Evolutionary conservation across 106 monocot genomes (phyloP).

Genomic region (Dioscorea zingiberensis): DNA sequence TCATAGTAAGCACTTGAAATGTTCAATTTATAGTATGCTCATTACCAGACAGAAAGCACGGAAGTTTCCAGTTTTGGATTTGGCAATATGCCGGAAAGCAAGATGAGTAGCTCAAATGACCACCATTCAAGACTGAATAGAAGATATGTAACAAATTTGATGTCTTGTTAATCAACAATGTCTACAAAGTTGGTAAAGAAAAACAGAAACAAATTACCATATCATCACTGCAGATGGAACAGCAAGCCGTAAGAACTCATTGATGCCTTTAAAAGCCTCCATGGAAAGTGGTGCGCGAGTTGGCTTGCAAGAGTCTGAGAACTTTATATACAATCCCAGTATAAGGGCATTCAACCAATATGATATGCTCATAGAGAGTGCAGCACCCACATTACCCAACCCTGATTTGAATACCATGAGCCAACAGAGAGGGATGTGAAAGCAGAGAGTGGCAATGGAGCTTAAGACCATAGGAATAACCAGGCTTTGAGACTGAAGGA

Average conservation of each 20-base stretch:
- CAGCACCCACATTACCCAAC: slow-evolving; percentile 28
- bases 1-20: neutral
- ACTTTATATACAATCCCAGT: slow-evolving; percentile 25
- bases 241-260: slow-evolving; percentile 22
- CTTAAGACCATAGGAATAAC: slow-evolving; percentile 26
- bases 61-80: slow-evolving; percentile 61
- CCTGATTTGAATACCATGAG: slow-evolving; percentile 26
- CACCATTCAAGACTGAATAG: slow-evolving; percentile 47
- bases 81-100: slow-evolving; percentile 53
- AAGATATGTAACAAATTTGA: neutral
- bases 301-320: slow-evolving; percentile 18
- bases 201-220: slow-evolving; percentile 17
- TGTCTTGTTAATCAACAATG: neutral
- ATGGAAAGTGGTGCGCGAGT: slow-evolving; percentile 15
- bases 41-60: slow-evolving; percentile 61
- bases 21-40: neutral
- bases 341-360: slow-evolving; percentile 24
- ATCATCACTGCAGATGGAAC: slow-evolving; percentile 40
- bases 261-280: slow-evolving; percentile 16
- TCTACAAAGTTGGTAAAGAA: neutral
- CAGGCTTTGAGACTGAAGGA: slow-evolving; percentile 37
- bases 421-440: slow-evolving; percentile 43
- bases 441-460: slow-evolving; percentile 8
- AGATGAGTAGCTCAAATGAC: slow-evolving; percentile 59
- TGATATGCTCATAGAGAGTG: slow-evolving; percentile 23